Evolutionary conservation across 2,329 filamentous ascomycete species (phyloP).

Genomic region (Onygena corvina): DNA sequence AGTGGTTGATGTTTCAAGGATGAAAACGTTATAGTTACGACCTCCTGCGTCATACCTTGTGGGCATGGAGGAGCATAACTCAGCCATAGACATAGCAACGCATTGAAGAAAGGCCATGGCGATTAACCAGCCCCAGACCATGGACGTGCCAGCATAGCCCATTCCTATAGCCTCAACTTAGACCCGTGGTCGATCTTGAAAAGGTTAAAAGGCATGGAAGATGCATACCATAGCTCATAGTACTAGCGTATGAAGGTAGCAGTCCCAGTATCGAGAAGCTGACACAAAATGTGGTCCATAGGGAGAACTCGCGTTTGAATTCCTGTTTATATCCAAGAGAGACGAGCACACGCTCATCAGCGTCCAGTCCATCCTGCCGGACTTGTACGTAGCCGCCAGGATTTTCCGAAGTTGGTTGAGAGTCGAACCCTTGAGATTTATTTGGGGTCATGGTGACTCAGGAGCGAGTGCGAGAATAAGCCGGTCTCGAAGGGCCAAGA

Average conservation of each 20-base stretch:
- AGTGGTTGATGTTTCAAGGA: too few relatives aligned
- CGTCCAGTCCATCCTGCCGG: conserved; percentile 22
- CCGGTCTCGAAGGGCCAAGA: neutral
- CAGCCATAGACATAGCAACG: conserved; percentile 57
- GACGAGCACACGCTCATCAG: conserved; percentile 33
- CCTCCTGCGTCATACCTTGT: conserved; percentile 45
- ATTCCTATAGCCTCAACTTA: conserved; percentile 23
- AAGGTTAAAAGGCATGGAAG: conserved; percentile 25
- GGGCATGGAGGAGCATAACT: conserved; percentile 61
- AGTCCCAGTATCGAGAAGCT: conserved; percentile 61
- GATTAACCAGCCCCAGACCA: conserved; percentile 67
- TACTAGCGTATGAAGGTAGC: conserved; percentile 59
- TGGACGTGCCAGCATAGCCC: conserved; percentile 47
- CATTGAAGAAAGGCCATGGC: conserved; percentile 61
- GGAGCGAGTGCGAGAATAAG: neutral
- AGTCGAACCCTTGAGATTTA: neutral
- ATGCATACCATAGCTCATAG: conserved; percentile 54
- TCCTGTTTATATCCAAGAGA: conserved; percentile 46
- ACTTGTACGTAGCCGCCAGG: neutral
- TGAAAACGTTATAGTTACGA: too few relatives aligned
- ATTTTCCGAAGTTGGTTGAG: neutral
- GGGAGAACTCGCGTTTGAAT: conserved; percentile 58
- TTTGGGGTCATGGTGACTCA: neutral
- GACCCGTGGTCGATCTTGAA: conserved; percentile 29
- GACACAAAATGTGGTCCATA: conserved; percentile 65